Conservation (phyloP, 768 basidiomycete genomes). For the Neoboletus magnificus region DNA sequence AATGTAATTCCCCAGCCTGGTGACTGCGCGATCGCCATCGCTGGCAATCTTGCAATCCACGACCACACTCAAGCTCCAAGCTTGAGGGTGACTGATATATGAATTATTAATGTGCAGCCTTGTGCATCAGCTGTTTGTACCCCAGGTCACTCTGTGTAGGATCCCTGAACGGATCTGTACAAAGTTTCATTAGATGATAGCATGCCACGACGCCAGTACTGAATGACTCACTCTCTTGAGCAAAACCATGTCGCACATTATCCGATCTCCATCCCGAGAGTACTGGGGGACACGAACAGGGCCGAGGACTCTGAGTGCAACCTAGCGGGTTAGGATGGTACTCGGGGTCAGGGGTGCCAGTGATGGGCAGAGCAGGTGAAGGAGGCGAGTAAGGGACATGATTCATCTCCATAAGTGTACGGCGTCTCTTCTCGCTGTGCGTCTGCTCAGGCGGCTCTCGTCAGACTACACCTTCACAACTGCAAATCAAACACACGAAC, state of each 20-base stretch:
- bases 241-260: background rate
- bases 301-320: background rate
- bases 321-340: no score
- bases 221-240: background rate
- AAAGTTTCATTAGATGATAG: background rate
- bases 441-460: background rate
- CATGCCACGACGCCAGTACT: background rate
- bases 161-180: background rate
- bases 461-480: background rate
- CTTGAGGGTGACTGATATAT: no score
- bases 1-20: background rate
- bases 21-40: no score
- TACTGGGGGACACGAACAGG: background rate
- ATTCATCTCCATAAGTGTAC: no score
- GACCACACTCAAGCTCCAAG: no score
- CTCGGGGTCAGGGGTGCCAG: no score
- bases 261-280: background rate
- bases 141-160: conserved; percentile 4
- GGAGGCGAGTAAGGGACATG: no score
- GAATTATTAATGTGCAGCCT: no score
- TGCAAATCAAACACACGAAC: background rate
- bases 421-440: background rate
- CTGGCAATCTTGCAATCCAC: no score
- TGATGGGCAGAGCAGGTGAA: no score
- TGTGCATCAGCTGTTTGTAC: no score